Conservation (phyloP, 2,329 filamentous ascomycete species). For the Chaetomiaceae sp. region DNA sequence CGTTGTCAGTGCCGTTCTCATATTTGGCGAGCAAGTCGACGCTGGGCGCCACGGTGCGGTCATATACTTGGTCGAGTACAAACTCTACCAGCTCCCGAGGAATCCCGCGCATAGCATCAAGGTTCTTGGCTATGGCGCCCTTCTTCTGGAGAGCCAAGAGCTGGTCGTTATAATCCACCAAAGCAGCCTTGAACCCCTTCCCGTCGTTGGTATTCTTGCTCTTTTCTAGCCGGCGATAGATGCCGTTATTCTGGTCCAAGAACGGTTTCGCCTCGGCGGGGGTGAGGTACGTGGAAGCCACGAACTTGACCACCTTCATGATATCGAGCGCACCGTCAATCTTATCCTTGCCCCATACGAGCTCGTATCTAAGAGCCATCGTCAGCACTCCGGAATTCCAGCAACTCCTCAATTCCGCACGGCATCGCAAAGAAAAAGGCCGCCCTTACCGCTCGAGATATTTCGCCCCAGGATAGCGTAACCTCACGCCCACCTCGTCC, state of each 20-base stretch:
- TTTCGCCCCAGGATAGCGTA: conserved; percentile 74
- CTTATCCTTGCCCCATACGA: conserved; percentile 73
- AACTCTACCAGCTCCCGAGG: conserved; percentile 70
- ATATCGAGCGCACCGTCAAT: conserved; percentile 75
- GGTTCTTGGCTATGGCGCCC: conserved; percentile 67
- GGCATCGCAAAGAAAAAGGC: not conserved
- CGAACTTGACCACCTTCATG: conserved; percentile 62
- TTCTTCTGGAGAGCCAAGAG: conserved; percentile 62
- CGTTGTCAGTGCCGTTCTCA: conserved; percentile 84
- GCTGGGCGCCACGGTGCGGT: conserved; percentile 84
- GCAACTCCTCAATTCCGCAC: too few species aligned
- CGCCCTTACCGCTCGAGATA: conserved; percentile 30
- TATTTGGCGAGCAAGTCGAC: conserved; percentile 82
- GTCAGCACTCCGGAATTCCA: conserved; percentile 1
- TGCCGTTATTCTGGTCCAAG: conserved; percentile 66
- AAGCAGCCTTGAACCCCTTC: conserved; percentile 65
- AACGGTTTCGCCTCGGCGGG: conserved; percentile 63
- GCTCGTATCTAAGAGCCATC: conserved; percentile 53
- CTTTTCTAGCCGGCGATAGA: conserved; percentile 71
- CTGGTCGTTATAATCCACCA: conserved; percentile 72
- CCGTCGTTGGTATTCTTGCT: conserved; percentile 61
- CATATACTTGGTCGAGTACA: conserved; percentile 83
- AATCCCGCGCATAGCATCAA: conserved; percentile 65
- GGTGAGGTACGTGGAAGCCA: conserved; percentile 74
- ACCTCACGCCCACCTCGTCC: conserved; percentile 56